A percentile compares a stretch with the other conserved stretches of the same genome.
These are phyloP conservation scores for Pleurostoma richardsiae DNA, from an alignment of 2,329 filamentous ascomycete genomes.

Conservation along the genomic window DNA sequence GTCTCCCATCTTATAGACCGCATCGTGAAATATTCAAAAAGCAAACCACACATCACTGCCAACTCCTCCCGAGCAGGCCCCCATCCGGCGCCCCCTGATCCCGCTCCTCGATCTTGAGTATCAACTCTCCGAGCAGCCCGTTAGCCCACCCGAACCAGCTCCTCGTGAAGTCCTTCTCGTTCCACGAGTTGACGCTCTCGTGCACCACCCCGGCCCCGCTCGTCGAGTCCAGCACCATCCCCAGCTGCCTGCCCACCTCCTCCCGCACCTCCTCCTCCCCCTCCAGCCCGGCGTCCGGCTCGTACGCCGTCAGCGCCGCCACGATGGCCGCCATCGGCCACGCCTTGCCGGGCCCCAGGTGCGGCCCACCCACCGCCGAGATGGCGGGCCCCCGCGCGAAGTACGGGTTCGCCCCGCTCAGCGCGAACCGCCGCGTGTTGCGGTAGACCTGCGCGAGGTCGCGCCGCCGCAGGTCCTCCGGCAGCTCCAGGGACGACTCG, in stretches of 20 bases:
- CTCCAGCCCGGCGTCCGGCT: conserved; percentile 14
- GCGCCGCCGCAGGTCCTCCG: conserved; percentile 14
- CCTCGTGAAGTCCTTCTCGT: conserved; percentile 32
- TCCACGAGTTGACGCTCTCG: conserved; percentile 39
- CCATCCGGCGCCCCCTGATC: conserved; percentile 11
- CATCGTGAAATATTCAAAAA: too few relatives aligned
- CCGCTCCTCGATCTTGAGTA: conserved; percentile 25
- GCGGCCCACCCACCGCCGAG: conserved; percentile 65
- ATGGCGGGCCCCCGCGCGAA: conserved; percentile 63
- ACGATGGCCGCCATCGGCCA: conserved; percentile 55
- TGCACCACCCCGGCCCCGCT: conserved; percentile 39
- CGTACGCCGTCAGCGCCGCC: conserved; percentile 41
- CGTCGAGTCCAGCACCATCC: conserved; percentile 33
- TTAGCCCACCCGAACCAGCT: conserved; percentile 42
- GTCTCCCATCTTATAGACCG: too few relatives aligned
- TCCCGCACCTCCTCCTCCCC: conserved; percentile 16
- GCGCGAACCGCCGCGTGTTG: conserved; percentile 74
- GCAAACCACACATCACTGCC: conserved; percentile 16
- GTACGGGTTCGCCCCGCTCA: conserved; percentile 74
- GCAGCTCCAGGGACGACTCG: conserved; percentile 4
- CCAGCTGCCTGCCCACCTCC: conserved; percentile 26
- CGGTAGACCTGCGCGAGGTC: conserved; percentile 63
- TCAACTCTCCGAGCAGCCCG: conserved; percentile 34
- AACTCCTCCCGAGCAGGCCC: conserved; percentile 19
- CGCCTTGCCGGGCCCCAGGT: conserved; percentile 55